Evolutionary conservation across 495 filamentous ascomycete species (phyloP).

Genomic region (Articulospora tetracladia): DNA sequence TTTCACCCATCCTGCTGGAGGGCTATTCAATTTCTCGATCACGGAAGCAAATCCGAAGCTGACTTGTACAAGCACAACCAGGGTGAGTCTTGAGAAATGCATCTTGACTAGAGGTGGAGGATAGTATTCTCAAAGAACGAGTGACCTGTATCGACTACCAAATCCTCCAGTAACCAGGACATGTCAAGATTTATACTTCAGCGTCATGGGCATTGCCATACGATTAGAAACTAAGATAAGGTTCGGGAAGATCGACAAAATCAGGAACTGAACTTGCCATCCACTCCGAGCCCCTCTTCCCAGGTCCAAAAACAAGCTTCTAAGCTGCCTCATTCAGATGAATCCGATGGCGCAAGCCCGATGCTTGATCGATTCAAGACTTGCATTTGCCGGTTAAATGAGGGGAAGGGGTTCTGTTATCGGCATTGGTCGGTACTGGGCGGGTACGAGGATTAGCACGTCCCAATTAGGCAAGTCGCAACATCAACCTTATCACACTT

Average conservation of each 20-base stretch:
- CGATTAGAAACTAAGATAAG: background rate
- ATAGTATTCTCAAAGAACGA: background rate
- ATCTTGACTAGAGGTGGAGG: background rate
- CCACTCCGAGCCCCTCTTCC: background rate
- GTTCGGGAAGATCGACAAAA: background rate
- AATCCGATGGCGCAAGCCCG: background rate
- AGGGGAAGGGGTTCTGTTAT: background rate
- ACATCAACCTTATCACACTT: background rate
- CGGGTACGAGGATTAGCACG: background rate
- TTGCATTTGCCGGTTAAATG: background rate
- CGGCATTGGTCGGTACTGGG: conserved; percentile 2
- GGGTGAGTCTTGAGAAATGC: background rate
- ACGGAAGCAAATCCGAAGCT: background rate
- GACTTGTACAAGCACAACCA: background rate
- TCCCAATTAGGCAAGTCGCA: conserved; percentile 1
- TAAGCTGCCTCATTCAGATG: conserved; percentile 7
- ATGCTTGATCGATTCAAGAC: background rate
- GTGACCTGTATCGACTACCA: background rate
- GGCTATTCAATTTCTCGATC: conserved; percentile 16
- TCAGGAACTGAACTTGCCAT: background rate
- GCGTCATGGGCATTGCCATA: background rate
- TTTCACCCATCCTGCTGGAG: conserved; percentile 18
- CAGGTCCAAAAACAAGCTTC: background rate
- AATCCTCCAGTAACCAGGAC: background rate
- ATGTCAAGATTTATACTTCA: background rate